Evolutionary conservation across 306 rosid genomes (phyloP), one percentile per base, ranked within the genome.

Genomic region (Sicyos baderoa): DNA sequence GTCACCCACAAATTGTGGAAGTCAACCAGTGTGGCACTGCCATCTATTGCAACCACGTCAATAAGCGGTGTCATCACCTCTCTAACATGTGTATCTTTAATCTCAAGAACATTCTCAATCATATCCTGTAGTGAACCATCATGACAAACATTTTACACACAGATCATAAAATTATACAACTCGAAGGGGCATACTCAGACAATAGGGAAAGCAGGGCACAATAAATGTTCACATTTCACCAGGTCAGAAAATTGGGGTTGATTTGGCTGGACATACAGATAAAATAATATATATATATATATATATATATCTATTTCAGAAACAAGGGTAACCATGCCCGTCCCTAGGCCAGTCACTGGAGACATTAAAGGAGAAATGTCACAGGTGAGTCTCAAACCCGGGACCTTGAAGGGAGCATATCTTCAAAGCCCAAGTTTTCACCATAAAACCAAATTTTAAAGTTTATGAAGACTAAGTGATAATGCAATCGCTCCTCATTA

Each of bases 51-150:
- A 74, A 94, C 99, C 74, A 94, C 96, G 77, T 90, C 99, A 62
- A 94, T 97, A 54, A 94, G 99, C 58, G 97, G 99, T 19, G 99
- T 94, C 99, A 94, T 94, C 76, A 94, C 99, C 84, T 94, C 99
- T 82, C 97, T 81, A 51, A 94, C 99, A 76, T 87, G 90, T 9
- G 97, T 94, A 79, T 88, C 99, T 80, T 94, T 94, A 76, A 94
- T 94, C 81, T 94, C 99, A 79, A 94, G 79, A 52, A 94, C 99
- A 78, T 94, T 94, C 78, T 94, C 99, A 53, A 94, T 94, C 99
- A 94, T 94, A 80, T 94, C 99, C 99, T 94, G 76, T 70, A 68
- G 74, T 61, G 64, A 70, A 60, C 64, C 45, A 45, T 42, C 59
- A 53, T 48, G 44, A 9, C 72, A 65, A 65, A 23, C 57, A 49